phyloP scores from a whole-genome alignment of 768 basidiomycete species.

The Cystoderma amianthinum region DNA sequence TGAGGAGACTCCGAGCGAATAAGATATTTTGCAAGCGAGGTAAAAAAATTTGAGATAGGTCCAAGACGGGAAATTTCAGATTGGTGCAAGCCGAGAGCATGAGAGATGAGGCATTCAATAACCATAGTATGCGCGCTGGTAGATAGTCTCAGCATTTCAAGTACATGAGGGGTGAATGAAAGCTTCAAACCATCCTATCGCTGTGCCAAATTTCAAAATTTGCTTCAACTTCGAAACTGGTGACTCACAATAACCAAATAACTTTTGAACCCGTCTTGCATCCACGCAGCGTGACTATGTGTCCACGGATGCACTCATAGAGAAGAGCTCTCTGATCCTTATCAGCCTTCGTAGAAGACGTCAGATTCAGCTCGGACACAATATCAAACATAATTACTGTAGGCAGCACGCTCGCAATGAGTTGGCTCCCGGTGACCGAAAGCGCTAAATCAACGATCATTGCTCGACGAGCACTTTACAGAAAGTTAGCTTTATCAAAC shows the following conservation, averaged over 20 bases:
- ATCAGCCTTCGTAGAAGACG: conserved; percentile 47
- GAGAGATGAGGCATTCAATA: conserved; percentile 18
- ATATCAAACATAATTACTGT: conserved; percentile 42
- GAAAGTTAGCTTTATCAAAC: no score
- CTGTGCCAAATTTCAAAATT: conserved; percentile 12
- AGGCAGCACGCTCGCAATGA: conserved; percentile 78
- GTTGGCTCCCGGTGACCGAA: conserved; percentile 78
- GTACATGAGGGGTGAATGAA: not conserved
- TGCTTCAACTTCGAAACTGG: not conserved
- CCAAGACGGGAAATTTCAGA: not conserved
- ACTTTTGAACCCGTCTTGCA: conserved; percentile 90
- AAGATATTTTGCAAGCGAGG: not conserved
- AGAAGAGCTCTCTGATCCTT: conserved; percentile 79
- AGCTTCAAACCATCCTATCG: conserved; percentile 30
- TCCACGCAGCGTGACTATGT: conserved; percentile 85
- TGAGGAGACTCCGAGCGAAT: not conserved
- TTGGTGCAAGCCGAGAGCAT: not conserved
- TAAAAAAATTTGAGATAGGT: not conserved
- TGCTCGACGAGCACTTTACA: conserved; percentile 53
- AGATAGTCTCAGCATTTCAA: conserved; percentile 4
- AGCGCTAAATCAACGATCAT: conserved; percentile 85
- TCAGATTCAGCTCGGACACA: not conserved
- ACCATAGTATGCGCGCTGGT: conserved; percentile 39
- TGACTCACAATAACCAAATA: conserved; percentile 75
- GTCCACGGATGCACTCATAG: conserved; percentile 82